Evolutionary conservation across 2,329 filamentous ascomycete species (phyloP), one percentile per base, ranked within the genome.

Genomic region (Aschersonia sp.): DNA sequence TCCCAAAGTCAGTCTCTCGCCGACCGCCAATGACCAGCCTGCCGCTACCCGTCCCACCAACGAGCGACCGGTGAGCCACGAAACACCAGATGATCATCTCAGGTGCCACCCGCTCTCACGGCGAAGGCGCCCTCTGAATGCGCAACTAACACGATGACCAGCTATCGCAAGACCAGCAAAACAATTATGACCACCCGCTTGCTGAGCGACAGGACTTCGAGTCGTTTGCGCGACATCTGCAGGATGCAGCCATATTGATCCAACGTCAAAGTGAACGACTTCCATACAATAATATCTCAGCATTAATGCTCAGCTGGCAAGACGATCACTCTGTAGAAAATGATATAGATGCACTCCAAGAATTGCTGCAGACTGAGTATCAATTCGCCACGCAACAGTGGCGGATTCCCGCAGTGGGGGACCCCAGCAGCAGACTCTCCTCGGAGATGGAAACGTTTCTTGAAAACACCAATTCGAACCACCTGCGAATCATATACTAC

Each of bases 171-270:
- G 59, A 59, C 48, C 59, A 64, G 30, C 59, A 60, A 60, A 52
- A 65, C 55, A 55, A 58, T 53, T 59, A 67, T 61, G 66, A 72
- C 62, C 56, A 62, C 48, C 60, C 66, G 30, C 48, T 59, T 55
- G 58, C 62, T 48, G 71, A 77, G 55, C 71, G 74, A 53, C 71
- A 77, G 62, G 77, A 81, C 56, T 83, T 82, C 62, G 79, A 82
- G 61, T 72, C 76, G 47, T 82, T 82, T 58, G 79, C 78, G 50
- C 72, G 78, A 44, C 79, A 83, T 64, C 70, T 83, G 43, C 79
- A 83, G 58, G 79, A 82, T 70, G 79, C 78, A 45, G 78, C 79
- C 53, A 80, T 81, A 72, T 68, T 80, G 56, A 80, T 83, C 54
- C 76, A 80, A 58, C 71, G 75, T 52, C 77, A 81, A 62, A 76